Evolutionary conservation across 768 basidiomycete genomes (phyloP), one percentile per base, ranked within the genome.

Genomic region (Lentinus brumalis): DNA sequence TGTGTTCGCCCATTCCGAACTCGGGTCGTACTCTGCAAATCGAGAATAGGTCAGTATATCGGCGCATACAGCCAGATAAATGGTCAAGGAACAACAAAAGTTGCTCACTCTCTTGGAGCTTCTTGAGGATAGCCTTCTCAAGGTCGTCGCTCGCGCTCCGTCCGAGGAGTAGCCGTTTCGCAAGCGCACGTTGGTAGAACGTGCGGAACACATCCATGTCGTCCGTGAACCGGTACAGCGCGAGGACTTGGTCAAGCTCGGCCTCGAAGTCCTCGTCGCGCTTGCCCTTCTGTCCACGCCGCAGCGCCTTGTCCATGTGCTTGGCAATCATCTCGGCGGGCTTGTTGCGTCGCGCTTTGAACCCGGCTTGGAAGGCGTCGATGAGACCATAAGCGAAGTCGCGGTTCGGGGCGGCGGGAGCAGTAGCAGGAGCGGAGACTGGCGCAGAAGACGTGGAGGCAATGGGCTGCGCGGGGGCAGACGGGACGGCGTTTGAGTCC

Each of bases 241-340:
- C 83, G 29, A 97, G 77, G 4, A 84, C 89, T 8, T 76, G 80
- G 58, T 92, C 86, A 59, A 97, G 75, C 56, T 83, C 70, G 2
- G 74, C 73, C 52, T 86, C 82, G 73, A 91, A 94, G 35, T 81
- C 83, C 14, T 71, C 75, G 59, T 94, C 89, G 32, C 80, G 82
- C 55, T 81, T 76, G 10, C 82, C 79, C 38, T 87, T 86, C 72
- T 96, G 94, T 0, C 96, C 96, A 59, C 84, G 86, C 47, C 95
- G 84, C 89, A 98, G 90, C 21, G 88, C 84, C 50, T 80, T 82
- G 74, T 98, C 96, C 50, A 98, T 79, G 71, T 94, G 85, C 70
- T 91, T 94, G 15, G 97, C 97, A 56, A 96, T 89, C 85, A 94
- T 87, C 74, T 96, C 94, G 0, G 95, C 94, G 7, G 94, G 93